Evolutionary conservation across 495 filamentous ascomycete genomes (phyloP), one percentile per base, ranked within the genome.

Genomic region (Talaromyces adpressus): DNA sequence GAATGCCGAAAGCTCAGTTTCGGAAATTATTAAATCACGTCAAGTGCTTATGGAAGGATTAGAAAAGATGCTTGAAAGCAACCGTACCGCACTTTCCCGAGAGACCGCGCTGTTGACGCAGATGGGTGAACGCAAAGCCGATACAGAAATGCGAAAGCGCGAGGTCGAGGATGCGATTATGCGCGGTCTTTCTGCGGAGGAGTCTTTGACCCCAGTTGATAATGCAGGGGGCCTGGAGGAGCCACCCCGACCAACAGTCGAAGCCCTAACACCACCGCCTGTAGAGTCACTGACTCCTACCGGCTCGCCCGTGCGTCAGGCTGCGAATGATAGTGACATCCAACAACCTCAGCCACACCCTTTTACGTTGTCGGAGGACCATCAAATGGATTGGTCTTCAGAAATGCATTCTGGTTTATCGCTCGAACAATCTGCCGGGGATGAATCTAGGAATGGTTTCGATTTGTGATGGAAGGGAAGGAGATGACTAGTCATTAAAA

Each of bases 91-190:
- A 2, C 75, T 97, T 1, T 76, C 78, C 1, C 78, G 73, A 16
- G 94, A 99, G 56, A 84, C 94, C 67, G 71, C 77, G 5, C 77
- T 88, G 11, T 78, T 84, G 12, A 70, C 79, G 6, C 80, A 87
- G 16, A 71, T 97, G 16, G 70, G 76, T 6, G 78, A 77, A 18
- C 85, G 87, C 54, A 88, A 85, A 65, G 72, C 77, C 3, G 83
- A 83, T 25, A 88, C 90, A 0, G 94, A 96, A 66, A 68, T 73
- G 2, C 89, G 89, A 71, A 94, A 93, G 71, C 84, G 83, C 41
- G 89, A 93, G 6, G 91, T 99, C 8, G 94, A 99, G 74, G 84
- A 92, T 64, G 86, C 84, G 30, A 97, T 98, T 62, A 88, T 97
- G 81, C 82, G 87, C 51, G 90, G 90, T 6, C 82, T 95, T 22